A percentile compares a stretch with the other conserved stretches of the same genome.
Evolutionary conservation across 2,329 filamentous ascomycete species (phyloP).

Genomic region (Byssothecium circinans): DNA sequence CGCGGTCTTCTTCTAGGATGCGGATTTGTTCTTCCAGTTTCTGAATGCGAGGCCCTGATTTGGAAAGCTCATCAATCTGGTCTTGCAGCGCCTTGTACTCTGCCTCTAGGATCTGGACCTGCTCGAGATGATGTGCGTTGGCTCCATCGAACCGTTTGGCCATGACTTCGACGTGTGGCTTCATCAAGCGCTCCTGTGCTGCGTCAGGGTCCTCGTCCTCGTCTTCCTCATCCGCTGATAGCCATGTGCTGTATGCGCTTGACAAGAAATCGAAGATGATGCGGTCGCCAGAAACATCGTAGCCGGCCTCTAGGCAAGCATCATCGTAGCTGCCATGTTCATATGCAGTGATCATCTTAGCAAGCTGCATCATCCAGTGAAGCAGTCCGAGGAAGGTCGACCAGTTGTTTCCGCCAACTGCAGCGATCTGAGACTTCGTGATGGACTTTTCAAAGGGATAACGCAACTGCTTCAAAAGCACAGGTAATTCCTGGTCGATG

Average conservation of each 20-base stretch:
- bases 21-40: conserved; percentile 87
- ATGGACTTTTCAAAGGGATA: conserved; percentile 96
- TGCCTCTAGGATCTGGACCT: conserved; percentile 81
- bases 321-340: conserved; percentile 79
- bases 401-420: conserved; percentile 97
- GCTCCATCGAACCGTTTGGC: conserved; percentile 80
- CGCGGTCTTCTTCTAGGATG: conserved; percentile 90
- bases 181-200: conserved; percentile 66
- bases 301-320: conserved; percentile 81
- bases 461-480: conserved; percentile 86
- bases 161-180: conserved; percentile 86
- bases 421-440: conserved; percentile 92
- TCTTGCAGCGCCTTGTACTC: conserved; percentile 79
- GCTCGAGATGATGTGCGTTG: conserved; percentile 81
- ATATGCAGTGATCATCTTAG: conserved; percentile 89
- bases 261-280: conserved; percentile 95
- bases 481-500: conserved; percentile 92
- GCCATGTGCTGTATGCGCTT: conserved; percentile 88
- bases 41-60: conserved; percentile 78
- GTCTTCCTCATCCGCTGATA: conserved; percentile 75
- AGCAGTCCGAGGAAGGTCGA: conserved; percentile 88
- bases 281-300: conserved; percentile 84
- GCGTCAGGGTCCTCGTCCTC: conserved; percentile 80
- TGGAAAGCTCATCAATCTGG: conserved; percentile 88
- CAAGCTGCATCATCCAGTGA: conserved; percentile 99